Conservation (phyloP, 2,329 filamentous ascomycete genomes). For the Trichoderma oligosporum region DNA sequence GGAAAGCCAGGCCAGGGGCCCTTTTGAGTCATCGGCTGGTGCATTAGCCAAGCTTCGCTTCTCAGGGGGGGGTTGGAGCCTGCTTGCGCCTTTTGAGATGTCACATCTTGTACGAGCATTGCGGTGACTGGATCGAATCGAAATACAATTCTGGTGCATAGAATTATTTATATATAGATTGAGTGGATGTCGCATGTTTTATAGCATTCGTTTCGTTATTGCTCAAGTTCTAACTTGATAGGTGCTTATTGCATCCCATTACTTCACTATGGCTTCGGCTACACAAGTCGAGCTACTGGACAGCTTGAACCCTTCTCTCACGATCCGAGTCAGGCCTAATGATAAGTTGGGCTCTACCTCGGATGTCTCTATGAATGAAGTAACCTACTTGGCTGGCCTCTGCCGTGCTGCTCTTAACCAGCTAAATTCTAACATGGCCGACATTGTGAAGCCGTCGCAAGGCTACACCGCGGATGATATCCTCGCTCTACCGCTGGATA, state of each 20-base stretch:
- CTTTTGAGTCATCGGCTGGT: neutral
- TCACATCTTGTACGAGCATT: no score
- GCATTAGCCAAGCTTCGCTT: no score
- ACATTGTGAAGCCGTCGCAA: constrained; percentile 31
- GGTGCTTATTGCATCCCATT: neutral
- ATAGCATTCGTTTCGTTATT: neutral
- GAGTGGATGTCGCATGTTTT: neutral
- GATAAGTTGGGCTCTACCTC: neutral
- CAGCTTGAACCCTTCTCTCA: constrained; percentile 22
- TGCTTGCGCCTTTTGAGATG: constrained; percentile 8
- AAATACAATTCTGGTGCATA: no score
- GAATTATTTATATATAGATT: neutral
- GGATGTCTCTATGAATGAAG: constrained; percentile 24
- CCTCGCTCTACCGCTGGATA: constrained; percentile 32
- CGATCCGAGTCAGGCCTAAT: constrained; percentile 5
- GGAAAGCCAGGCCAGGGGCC: neutral
- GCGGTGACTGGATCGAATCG: no score
- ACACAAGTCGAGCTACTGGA: constrained; percentile 29
- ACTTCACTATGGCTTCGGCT: constrained; percentile 31
- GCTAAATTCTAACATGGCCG: constrained; percentile 27
- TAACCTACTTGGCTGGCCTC: constrained; percentile 29
- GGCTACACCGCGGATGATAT: constrained; percentile 37
- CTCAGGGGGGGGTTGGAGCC: neutral
- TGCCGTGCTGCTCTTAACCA: constrained; percentile 30
- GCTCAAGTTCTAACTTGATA: no score